phyloP scores from a whole-genome alignment of 2,329 filamentous ascomycete species.

The Colletotrichum sp. region DNA sequence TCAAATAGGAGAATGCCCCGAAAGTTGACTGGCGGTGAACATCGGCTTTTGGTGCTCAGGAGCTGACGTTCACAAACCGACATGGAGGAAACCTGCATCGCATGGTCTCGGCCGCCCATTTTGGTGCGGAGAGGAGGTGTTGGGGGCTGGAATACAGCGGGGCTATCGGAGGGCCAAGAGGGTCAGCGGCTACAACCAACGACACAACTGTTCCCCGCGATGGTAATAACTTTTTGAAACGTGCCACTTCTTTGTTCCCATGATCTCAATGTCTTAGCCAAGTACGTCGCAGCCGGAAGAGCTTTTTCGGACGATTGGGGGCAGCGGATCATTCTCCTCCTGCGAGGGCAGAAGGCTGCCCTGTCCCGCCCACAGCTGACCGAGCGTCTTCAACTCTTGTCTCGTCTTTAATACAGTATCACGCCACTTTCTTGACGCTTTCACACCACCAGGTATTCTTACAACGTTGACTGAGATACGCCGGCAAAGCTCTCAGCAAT shows the following conservation, averaged over 20 bases:
- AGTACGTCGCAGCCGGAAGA: not conserved
- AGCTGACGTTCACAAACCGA: not conserved
- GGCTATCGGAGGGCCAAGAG: not conserved
- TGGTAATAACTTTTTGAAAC: not conserved
- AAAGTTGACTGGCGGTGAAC: not conserved
- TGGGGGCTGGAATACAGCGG: not conserved
- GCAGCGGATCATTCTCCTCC: not conserved
- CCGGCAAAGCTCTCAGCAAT: not conserved
- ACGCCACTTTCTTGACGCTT: not conserved
- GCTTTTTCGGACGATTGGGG: not conserved
- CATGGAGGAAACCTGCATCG: not conserved
- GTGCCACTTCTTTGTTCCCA: not conserved
- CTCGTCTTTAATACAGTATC: not conserved
- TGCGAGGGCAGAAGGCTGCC: not conserved
- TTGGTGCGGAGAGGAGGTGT: not conserved
- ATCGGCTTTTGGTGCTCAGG: not conserved
- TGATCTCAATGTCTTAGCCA: not conserved
- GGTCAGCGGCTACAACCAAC: not conserved
- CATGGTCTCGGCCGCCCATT: not conserved
- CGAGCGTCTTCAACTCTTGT: not conserved
- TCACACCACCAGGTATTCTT: not conserved
- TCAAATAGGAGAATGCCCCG: not conserved
- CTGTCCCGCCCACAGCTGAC: accelerated
- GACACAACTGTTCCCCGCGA: not conserved
- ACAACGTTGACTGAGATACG: not conserved